Evolutionary conservation across 495 filamentous ascomycete genomes (phyloP), one percentile per base, ranked within the genome.

Genomic region (Cetradonia linearis): DNA sequence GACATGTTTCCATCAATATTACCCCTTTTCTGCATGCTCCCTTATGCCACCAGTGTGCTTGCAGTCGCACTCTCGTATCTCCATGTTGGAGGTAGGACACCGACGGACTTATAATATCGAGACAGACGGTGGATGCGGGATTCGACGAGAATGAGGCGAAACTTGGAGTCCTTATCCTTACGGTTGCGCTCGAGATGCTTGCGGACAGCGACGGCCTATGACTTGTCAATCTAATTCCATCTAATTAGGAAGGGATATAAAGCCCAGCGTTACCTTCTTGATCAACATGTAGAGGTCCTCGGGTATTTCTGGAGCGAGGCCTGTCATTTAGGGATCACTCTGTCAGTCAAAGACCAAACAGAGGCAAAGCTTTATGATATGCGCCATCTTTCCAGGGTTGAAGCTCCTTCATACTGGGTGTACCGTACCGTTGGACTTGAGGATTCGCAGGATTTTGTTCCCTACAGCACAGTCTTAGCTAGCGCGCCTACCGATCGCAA

Each of bases 111-210:
- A 87, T 96, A 98, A 85, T 91, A 89, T 66, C 91, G 84, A 66
- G 89, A 91, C 63, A 96, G 85, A 80, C 91, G 90, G 84, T 96
- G 94, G 79, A 99, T 97, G 74, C 94, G 89, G 71, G 93, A 97
- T 85, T 99, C 93, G 79, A 99, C 91, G 63, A 99, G 87, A 87
- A 99, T 97, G 61, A 99, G 86, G 72, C 92, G 91, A 88, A 98
- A 96, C 83, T 98, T 98, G 83, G 84, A 86, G 82, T 97, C 93
- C 80, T 89, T 94, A 85, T 97, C 93, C 83, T 99, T 99, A 76
- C 93, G 91, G 84, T 99, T 99, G 77, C 89, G 87, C 83, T 97
- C 91, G 67, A 99, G 89, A 80, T 97, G 94, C 89, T 99, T 99
- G 78, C 94, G 93, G 80, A 99, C 93, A 72, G 92, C 86, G 72